A percentile compares a stretch with the other conserved stretches of the same genome.
phyloP scores from a whole-genome alignment of 768 basidiomycete species.

The Dictyophora rubrovolvata region DNA sequence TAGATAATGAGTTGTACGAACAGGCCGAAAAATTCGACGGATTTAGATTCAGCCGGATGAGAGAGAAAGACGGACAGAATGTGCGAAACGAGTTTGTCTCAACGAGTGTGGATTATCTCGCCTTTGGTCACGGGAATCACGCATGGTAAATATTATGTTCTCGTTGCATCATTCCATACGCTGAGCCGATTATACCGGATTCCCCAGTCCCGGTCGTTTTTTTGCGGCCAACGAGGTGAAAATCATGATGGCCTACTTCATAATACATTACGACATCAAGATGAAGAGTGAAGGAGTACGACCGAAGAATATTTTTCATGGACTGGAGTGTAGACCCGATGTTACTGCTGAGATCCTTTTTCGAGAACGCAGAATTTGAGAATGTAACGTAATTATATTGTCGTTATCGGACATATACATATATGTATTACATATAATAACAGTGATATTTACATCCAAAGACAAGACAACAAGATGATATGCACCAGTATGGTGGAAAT shows the following conservation, averaged over 20 bases:
- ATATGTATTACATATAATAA: no score
- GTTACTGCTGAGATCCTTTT: not conserved
- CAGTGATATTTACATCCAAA: no score
- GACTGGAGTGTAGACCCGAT: not conserved
- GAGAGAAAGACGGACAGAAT: slow-evolving; percentile 16
- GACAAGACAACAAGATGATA: no score
- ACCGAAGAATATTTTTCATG: not conserved
- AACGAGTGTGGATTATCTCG: slow-evolving; percentile 12
- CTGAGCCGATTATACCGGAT: not conserved
- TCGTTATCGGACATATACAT: no score
- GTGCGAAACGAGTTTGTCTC: slow-evolving; percentile 9
- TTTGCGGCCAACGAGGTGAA: slow-evolving; percentile 8
- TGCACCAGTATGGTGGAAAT: no score
- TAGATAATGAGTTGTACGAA: slow-evolving; percentile 27
- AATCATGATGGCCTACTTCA: slow-evolving; percentile 4
- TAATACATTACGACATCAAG: slow-evolving; percentile 9
- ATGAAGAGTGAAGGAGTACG: slow-evolving; percentile 5
- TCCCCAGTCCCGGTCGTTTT: slow-evolving; percentile 9
- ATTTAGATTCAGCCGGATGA: slow-evolving; percentile 27
- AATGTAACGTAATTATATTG: no score
- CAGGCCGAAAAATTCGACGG: slow-evolving; percentile 31
- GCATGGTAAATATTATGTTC: slow-evolving; percentile 18
- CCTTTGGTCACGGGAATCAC: slow-evolving; percentile 25
- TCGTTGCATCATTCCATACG: not conserved
- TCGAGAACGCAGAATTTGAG: not conserved